Evolutionary conservation across 805 yeast genomes (phyloP).

Genomic region (Monosporozyma servazzii): DNA sequence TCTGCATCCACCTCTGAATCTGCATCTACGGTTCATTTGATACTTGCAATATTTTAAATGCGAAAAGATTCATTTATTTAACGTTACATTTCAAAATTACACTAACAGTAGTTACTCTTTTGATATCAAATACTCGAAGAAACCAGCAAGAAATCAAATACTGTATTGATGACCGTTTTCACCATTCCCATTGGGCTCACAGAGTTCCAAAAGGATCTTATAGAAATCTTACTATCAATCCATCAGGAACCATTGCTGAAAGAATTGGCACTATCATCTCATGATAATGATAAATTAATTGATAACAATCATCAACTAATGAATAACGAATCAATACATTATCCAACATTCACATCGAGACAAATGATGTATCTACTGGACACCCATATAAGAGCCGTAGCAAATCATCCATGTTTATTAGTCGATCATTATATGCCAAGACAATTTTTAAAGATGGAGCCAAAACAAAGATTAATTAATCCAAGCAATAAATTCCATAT

Average conservation of each 20-base stretch:
- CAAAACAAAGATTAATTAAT: conserved; percentile 43
- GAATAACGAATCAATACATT: conserved; percentile 3
- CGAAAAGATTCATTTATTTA: background rate
- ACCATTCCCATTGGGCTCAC: conserved; percentile 38
- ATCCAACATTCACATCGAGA: conserved; percentile 32
- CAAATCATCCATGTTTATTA: conserved; percentile 59
- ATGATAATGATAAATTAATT: background rate
- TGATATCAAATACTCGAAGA: no score
- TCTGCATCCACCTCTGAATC: no score
- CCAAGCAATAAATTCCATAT: conserved; percentile 53
- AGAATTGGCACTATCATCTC: background rate
- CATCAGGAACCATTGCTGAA: conserved; percentile 30
- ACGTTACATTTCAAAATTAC: background rate
- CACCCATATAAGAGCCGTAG: conserved; percentile 38
- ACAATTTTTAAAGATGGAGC: conserved; percentile 55
- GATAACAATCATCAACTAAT: background rate
- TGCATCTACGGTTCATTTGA: no score
- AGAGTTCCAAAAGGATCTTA: conserved; percentile 35
- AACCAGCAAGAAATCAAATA: background rate
- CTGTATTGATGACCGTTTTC: conserved; percentile 8
- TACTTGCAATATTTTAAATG: background rate
- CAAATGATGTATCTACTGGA: conserved; percentile 25
- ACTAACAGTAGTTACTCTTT: no score
- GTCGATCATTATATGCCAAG: conserved; percentile 75
- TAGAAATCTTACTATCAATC: conserved; percentile 36